Conservation (phyloP, 2,329 filamentous ascomycete species). For the Trichoderma arundinaceum region DNA sequence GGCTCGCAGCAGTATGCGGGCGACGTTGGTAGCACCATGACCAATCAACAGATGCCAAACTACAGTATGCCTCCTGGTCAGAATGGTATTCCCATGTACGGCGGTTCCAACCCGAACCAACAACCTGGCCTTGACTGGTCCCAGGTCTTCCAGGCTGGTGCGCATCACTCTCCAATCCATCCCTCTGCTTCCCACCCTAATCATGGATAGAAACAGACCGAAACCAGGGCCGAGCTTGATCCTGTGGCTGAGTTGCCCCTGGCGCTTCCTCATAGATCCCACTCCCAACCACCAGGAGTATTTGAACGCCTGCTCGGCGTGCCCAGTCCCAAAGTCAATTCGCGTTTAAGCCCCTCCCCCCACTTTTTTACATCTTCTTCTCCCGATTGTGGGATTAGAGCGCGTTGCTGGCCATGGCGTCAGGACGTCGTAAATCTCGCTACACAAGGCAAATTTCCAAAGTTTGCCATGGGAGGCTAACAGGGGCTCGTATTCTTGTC, state of each 20-base stretch:
- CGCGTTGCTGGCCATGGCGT: neutral
- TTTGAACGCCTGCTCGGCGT: neutral
- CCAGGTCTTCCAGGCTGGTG: slow-evolving; percentile 77
- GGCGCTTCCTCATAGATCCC: slow-evolving; percentile 42
- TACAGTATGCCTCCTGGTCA: slow-evolving; percentile 68
- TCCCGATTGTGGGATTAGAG: neutral
- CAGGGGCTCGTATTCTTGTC: neutral
- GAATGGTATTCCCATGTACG: slow-evolving; percentile 69
- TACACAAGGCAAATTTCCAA: neutral
- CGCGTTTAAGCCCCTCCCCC: slow-evolving; percentile 42
- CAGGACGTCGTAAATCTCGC: too few species aligned
- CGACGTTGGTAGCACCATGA: slow-evolving; percentile 66
- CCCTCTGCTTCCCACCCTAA: slow-evolving; percentile 63
- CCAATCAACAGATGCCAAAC: slow-evolving; percentile 66
- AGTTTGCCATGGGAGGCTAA: neutral
- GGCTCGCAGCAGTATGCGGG: slow-evolving; percentile 61
- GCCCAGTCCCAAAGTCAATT: slow-evolving; percentile 49
- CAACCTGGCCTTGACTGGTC: slow-evolving; percentile 74
- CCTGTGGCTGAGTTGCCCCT: slow-evolving; percentile 51
- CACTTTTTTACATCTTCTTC: neutral
- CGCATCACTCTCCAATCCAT: slow-evolving; percentile 65
- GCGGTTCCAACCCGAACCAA: slow-evolving; percentile 64
- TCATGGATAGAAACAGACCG: slow-evolving; percentile 71
- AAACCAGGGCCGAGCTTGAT: slow-evolving; percentile 70
- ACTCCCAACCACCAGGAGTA: neutral